Percentiles rank a stretch among this genome's conserved stretches.
phyloP scores from a whole-genome alignment of 768 basidiomycete species.

The Mrakia blollopis region DNA sequence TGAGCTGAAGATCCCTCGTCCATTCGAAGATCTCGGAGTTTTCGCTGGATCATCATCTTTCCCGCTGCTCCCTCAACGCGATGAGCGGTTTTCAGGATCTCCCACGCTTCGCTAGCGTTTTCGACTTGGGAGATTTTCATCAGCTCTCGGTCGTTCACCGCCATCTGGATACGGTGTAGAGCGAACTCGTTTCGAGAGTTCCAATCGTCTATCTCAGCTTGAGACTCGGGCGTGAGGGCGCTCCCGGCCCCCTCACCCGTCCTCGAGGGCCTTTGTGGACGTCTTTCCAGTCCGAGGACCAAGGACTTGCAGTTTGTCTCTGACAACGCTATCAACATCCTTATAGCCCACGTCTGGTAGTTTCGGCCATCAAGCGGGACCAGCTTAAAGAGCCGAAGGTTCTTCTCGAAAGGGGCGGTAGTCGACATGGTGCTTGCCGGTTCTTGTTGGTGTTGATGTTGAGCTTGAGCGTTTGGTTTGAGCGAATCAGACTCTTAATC shows the following conservation, averaged over 20 bases:
- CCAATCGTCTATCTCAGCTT: constrained; percentile 12
- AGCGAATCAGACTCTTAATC: neutral
- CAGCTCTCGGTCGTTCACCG: constrained; percentile 11
- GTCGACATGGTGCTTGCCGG: neutral
- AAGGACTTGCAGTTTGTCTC: constrained; percentile 4
- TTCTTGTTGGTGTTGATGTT: neutral
- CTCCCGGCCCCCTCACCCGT: neutral
- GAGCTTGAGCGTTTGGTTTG: neutral
- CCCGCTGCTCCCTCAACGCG: no score
- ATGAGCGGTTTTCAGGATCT: neutral
- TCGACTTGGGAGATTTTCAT: constrained; percentile 7
- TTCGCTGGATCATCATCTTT: no score
- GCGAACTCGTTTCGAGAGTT: constrained; percentile 18
- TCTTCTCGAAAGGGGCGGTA: neutral
- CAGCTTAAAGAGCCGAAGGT: constrained; percentile 3
- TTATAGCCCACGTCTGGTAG: constrained; percentile 8
- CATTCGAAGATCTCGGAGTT: no score
- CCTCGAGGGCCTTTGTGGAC: no score
- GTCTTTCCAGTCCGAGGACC: constrained; percentile 13
- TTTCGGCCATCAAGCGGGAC: constrained; percentile 5
- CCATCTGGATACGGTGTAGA: constrained; percentile 14
- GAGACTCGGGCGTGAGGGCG: constrained; percentile 1
- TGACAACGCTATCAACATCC: constrained; percentile 6
- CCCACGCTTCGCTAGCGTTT: constrained; percentile 9
- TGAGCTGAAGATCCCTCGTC: no score